Base-by-base conservation (phyloP, 495 filamentous ascomycete species). In the Pseudoneurospora amorphoporcata region DNA sequence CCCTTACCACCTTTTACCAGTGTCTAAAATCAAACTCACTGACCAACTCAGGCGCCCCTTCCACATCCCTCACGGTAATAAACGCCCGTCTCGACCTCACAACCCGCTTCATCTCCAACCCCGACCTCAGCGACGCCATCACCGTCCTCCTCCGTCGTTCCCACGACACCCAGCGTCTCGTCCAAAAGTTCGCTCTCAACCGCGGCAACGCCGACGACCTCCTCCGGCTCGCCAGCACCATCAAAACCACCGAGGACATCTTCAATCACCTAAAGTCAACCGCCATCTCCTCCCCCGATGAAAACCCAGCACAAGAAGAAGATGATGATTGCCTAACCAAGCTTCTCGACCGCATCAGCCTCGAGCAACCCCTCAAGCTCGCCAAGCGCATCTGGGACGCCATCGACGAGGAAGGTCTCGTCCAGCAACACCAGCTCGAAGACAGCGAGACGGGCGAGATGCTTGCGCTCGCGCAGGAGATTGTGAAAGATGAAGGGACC, bases 151-250 rank as follows among this genome's bases (percentile, higher is more conserved):
- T 98, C 8, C 89, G 90, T 75, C 87, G 88, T 41, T 94, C 89
- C 74, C 90, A 93, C 72, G 95, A 99, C 78, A 92, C 93, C 8
- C 91, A 96, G 73, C 91, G 96, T 7, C 86, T 98, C 42, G 89
- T 97, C 2, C 95, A 98, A 77, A 97, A 94, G 73, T 97, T 99
- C 75, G 90, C 95, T 3, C 84, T 98, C 9, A 94, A 94, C 17
- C 88, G 92, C 69, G 95, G 95, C n/a, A 93, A 97, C 75, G 85
- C 95, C n/a, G 95, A 98, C 79, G 95, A 98, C 77, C 84, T 99
- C 35, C 84, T 98, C 19, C 89, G 87, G 29, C 85, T 99, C 14
- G 92, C 92, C 4, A 88, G 87, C 70, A 96, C 95, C 0, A 92
- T 98, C 72, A 84, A 90, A 71, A 91, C 92, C 6, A 94, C 94